Evolutionary conservation across 768 basidiomycete genomes (phyloP).

Genomic region (Naematelia encephala): DNA sequence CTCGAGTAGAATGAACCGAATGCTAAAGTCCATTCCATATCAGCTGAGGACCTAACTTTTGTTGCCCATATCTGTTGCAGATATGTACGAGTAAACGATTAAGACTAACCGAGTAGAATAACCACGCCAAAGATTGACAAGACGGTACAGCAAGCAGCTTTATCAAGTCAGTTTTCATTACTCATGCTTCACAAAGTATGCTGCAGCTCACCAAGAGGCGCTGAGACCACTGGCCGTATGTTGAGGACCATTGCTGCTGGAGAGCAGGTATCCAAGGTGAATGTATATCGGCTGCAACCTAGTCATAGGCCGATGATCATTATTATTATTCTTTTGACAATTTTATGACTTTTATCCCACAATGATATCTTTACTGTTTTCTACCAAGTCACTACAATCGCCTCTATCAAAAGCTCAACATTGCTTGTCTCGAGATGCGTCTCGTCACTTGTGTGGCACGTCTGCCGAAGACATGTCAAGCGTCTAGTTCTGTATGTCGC

Average conservation of each 20-base stretch:
- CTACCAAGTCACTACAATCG: not conserved
- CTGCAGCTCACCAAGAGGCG: slow-evolving; percentile 42
- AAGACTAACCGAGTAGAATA: slow-evolving; percentile 46
- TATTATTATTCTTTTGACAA: not conserved
- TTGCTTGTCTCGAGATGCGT: not conserved
- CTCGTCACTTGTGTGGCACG: not conserved
- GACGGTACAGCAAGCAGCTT: slow-evolving; percentile 51
- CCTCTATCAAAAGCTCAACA: not conserved
- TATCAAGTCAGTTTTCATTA: slow-evolving; percentile 11
- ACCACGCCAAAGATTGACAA: slow-evolving; percentile 50
- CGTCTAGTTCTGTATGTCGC: not conserved
- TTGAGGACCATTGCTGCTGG: slow-evolving; percentile 21
- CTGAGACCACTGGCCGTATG: slow-evolving; percentile 46
- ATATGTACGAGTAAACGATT: no score
- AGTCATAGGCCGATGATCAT: no score
- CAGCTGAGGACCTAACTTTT: no score
- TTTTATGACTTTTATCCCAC: no score
- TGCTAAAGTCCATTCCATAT: slow-evolving; percentile 27
- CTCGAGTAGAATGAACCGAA: slow-evolving; percentile 47
- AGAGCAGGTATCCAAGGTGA: no score
- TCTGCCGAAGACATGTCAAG: not conserved
- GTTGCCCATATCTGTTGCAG: not conserved
- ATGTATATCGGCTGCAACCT: no score
- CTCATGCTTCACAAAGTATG: not conserved
- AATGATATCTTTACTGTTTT: not conserved